Percentiles rank a stretch among this genome's conserved stretches.
phyloP scores from a whole-genome alignment of 768 basidiomycete species.

The Hypsizygus marmoreus region DNA sequence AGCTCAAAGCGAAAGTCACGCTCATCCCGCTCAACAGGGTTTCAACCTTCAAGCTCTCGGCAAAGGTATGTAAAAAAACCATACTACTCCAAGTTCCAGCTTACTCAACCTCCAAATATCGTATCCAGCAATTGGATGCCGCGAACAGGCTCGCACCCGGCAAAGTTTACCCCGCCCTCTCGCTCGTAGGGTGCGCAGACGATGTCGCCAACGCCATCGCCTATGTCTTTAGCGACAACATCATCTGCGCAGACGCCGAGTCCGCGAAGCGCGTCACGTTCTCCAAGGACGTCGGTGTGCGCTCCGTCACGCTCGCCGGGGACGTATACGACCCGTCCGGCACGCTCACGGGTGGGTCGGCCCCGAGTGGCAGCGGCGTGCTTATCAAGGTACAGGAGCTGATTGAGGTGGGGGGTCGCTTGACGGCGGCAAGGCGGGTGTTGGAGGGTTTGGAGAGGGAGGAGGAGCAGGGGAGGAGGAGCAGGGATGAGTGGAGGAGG shows the following conservation, averaged over 20 bases:
- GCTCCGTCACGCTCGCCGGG: conserved; percentile 91
- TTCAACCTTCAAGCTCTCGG: conserved; percentile 50
- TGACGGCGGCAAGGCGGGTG: conserved; percentile 48
- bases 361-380: conserved; percentile 72
- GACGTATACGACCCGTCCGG: conserved; percentile 97
- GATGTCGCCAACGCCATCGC: conserved; percentile 88
- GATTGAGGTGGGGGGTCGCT: conserved; percentile 60
- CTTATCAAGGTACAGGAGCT: conserved; percentile 86
- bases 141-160: conserved; percentile 74
- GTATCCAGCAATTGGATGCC: conserved; percentile 68
- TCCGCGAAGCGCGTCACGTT: conserved; percentile 91
- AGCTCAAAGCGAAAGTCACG: conserved; percentile 85
- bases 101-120: not conserved
- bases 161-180: conserved; percentile 85
- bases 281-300: conserved; percentile 60
- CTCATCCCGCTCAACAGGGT: conserved; percentile 96
- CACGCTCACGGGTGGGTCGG: conserved; percentile 88
- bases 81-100: not conserved
- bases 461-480: conserved; percentile 51
- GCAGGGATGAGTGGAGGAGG: conserved; percentile 62
- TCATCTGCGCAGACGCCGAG: conserved; percentile 88
- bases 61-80: conserved; percentile 48
- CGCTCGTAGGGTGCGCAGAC: conserved; percentile 78
- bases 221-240: conserved; percentile 90
- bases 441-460: conserved; percentile 57